Base-by-base conservation (phyloP, 2,329 filamentous ascomycete species). In the Curvularia lunata region DNA sequence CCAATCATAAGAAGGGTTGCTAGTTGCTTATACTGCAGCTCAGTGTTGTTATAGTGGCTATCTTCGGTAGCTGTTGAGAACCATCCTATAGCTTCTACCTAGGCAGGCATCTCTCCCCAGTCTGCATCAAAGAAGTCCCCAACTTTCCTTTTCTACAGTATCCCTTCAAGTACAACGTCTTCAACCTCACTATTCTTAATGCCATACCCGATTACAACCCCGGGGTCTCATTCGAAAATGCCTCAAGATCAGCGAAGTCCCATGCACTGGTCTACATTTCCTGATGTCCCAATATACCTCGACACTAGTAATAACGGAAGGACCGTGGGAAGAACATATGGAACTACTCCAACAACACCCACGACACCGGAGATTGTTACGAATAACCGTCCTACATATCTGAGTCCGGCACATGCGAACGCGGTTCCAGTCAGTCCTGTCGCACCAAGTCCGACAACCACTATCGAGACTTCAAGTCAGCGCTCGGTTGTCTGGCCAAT, bases 221-320 rank as follows among this genome's bases (percentile, higher is more conserved):
- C 61, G 8, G 52, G 52, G 9, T 32, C 54, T 23, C 50, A 37
- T 1, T 46, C 58, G 1, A 37, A 49, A 16, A 52, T 55, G 60
- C 45, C 61, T n/a, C 59, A 37, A 4, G 23, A 61, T 32, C 42
- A 43, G 1, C 25, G 37, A 0, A 64, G 60, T n/a, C 55, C 62
- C 0, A 64, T 59, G 40, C 53, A 56, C 12, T 70, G 66, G 68
- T 62, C 69, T 4, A 6, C 57, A 0, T 70, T 62, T n/a, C 64
- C 68, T 1, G 62, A 62, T 4, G 69, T 72, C 13, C 69, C 69
- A 0, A 71, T 71, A 3, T 71, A 65, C 19, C 65, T 71, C 4
- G 69, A 71, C 9, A 61, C 67, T 0, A 48, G 54, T 19, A 43
- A 43, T 2, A 64, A 71, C 28, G 60, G 63, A 5, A 48, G 61